Percentiles rank a stretch among this genome's conserved stretches.
These are phyloP conservation scores for Gossypium sturtianum DNA, from an alignment of 345 rosid genomes.

Conservation along the genomic window DNA sequence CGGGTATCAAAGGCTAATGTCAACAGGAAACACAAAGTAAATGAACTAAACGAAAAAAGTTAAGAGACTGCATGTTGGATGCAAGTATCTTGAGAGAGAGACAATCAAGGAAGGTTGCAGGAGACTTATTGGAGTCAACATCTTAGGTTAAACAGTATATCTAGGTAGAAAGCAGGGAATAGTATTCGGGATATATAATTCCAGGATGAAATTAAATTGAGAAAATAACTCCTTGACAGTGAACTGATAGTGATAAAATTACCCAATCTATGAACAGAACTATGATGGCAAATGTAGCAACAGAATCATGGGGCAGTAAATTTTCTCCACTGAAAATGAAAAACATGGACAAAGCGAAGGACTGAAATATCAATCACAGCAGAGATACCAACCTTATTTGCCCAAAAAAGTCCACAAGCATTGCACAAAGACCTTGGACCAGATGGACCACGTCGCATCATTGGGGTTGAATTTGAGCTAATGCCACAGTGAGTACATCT, in stretches of 20 bases:
- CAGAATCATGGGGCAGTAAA: not conserved
- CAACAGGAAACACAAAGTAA: no score
- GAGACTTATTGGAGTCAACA: not conserved
- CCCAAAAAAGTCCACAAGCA: conserved; percentile 98
- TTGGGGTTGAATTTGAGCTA: conserved; percentile 84
- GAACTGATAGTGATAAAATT: not conserved
- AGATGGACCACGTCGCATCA: conserved; percentile 99
- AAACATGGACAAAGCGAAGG: not conserved
- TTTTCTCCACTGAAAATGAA: not conserved
- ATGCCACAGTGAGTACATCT: conserved; percentile 91
- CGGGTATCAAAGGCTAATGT: no score
- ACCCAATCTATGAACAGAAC: not conserved
- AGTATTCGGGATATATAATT: not conserved
- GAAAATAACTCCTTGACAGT: no score
- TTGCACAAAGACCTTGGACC: conserved; percentile 98
- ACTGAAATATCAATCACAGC: not conserved
- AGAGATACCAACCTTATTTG: conserved; percentile 59
- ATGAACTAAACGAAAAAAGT: no score
- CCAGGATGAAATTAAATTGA: not conserved
- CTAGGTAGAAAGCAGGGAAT: not conserved
- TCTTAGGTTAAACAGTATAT: not conserved
- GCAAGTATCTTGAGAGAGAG: not conserved
- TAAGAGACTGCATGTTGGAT: not conserved
- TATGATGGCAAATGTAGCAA: not conserved
- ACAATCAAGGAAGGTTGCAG: no score